These are phyloP conservation scores for Xerocomus brunneocitrinus DNA, from an alignment of 768 basidiomycete genomes.

Conservation along the genomic window DNA sequence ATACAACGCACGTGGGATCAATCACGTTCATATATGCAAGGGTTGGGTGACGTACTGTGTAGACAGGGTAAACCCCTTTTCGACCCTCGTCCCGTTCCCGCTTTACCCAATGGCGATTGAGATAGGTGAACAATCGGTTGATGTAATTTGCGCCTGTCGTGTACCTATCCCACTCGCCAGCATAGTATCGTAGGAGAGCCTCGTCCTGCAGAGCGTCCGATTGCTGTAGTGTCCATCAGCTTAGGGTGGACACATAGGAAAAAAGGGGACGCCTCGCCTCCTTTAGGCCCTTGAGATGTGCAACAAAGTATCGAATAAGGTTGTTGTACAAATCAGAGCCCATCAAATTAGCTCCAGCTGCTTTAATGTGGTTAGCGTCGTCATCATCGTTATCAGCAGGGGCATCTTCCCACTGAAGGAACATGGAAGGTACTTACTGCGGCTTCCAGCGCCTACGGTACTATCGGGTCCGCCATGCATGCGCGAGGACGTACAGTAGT, in stretches of 20 bases:
- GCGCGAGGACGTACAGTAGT: conserved; percentile 91
- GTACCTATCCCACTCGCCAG: conserved; percentile 91
- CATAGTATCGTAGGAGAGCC: conserved; percentile 85
- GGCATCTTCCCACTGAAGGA: conserved; percentile 21
- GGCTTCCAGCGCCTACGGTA: conserved; percentile 34
- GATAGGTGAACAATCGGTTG: conserved; percentile 94
- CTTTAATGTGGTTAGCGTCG: conserved; percentile 14
- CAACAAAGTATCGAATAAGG: conserved; percentile 84
- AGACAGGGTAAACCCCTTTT: conserved; percentile 91
- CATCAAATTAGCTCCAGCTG: conserved; percentile 92
- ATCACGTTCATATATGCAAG: neutral
- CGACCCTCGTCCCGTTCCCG: conserved; percentile 96
- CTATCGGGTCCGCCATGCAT: conserved; percentile 51
- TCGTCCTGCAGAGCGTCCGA: conserved; percentile 82
- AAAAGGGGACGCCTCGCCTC: conserved; percentile 43
- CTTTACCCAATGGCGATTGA: conserved; percentile 99
- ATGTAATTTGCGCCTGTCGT: conserved; percentile 97
- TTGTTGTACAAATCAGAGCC: conserved; percentile 96
- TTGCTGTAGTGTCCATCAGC: conserved; percentile 42
- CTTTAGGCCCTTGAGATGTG: conserved; percentile 66
- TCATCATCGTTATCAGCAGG: conserved; percentile 18
- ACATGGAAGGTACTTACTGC: conserved; percentile 47
- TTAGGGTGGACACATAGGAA: neutral
- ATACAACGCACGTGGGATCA: neutral
- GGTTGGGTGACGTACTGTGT: conserved; percentile 62